These are phyloP conservation scores for Schoenoplectus tabernaemontani DNA, from an alignment of 202 grass and related monocot species.

Conservation along the genomic window DNA sequence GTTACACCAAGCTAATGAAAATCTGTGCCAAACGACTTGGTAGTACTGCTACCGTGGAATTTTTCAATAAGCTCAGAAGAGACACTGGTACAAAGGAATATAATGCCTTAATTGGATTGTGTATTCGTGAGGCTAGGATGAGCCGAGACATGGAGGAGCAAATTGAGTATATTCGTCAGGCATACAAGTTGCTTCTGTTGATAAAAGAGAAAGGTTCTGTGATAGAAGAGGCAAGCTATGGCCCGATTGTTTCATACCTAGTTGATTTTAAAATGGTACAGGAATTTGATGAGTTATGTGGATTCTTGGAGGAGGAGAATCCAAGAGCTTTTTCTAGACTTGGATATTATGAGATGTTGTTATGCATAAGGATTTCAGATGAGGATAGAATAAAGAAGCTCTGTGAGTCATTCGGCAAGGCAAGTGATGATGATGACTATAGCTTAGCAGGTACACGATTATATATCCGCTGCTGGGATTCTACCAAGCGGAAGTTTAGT, in stretches of 20 bases:
- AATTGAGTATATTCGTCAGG: conserved; percentile 46
- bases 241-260: conserved; percentile 67
- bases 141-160: conserved; percentile 44
- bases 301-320: conserved; percentile 60
- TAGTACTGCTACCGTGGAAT: conserved; percentile 38
- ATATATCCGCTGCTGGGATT: conserved; percentile 13
- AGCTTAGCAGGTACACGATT: conserved; percentile 48
- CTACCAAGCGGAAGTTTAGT: not conserved
- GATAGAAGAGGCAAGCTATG: conserved; percentile 55
- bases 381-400: conserved; percentile 61
- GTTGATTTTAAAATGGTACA: conserved; percentile 50
- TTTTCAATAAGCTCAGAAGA: conserved; percentile 67
- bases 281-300: conserved; percentile 63
- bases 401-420: conserved; percentile 33
- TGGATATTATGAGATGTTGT: conserved; percentile 92
- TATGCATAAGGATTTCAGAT: conserved; percentile 54
- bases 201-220: conserved; percentile 59
- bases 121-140: conserved; percentile 41
- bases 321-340: conserved; percentile 43
- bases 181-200: conserved; percentile 38
- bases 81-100: conserved; percentile 67
- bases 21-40: conserved; percentile 59
- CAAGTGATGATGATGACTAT: conserved; percentile 35
- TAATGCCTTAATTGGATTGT: conserved; percentile 52
- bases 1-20: conserved; percentile 57